Evolutionary conservation across 176 grass and related monocot species (phyloP).

Genomic region (Ananas comosus): DNA sequence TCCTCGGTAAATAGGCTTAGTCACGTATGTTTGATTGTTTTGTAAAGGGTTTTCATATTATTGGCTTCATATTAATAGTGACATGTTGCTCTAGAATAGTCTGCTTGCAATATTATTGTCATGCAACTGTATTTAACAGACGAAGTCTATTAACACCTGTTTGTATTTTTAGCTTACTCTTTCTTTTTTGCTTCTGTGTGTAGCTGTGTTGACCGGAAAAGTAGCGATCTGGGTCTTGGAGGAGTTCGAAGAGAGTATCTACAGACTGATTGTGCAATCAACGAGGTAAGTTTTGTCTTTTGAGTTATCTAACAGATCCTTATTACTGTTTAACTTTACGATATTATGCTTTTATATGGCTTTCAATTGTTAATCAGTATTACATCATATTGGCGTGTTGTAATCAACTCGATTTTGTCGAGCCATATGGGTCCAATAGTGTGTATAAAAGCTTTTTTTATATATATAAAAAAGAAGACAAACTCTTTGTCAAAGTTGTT

Average conservation of each 20-base stretch:
- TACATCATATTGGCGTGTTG: neutral
- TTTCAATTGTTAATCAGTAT: neutral
- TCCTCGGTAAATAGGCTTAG: neutral
- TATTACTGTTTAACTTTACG: neutral
- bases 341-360: neutral
- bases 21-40: neutral
- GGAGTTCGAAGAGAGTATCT: conserved; percentile 72
- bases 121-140: no score
- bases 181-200: conserved; percentile 17
- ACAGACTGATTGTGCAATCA: conserved; percentile 89
- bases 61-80: no score
- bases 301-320: neutral
- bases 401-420: neutral
- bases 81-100: no score
- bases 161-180: neutral
- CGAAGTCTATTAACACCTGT: no score
- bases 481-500: neutral
- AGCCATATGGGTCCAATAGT: neutral
- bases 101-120: no score
- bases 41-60: neutral
- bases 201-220: conserved; percentile 90
- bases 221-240: conserved; percentile 76
- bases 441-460: neutral
- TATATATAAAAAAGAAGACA: neutral
- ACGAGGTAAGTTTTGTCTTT: conserved; percentile 32